phyloP scores from a whole-genome alignment of 1,284 basidiomycete genomes.

The Sporisorium scitamineum region DNA sequence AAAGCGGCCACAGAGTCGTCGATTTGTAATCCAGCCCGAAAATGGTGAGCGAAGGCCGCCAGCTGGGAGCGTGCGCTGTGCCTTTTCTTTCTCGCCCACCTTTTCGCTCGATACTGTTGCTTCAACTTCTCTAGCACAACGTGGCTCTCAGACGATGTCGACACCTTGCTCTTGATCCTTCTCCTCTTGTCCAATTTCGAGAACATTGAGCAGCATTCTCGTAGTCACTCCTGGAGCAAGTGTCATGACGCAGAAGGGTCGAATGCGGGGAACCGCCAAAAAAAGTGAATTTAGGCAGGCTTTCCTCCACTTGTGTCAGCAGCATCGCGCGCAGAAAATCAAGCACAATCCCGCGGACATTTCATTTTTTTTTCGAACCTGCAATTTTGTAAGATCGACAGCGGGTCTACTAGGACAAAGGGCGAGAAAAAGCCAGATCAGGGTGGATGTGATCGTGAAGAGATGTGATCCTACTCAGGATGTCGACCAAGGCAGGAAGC shows the following conservation, averaged over 20 bases:
- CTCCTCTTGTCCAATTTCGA: no score
- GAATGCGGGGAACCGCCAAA: conserved; percentile 7
- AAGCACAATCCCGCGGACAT: conserved; percentile 10
- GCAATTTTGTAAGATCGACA: conserved; percentile 5
- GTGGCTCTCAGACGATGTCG: no score
- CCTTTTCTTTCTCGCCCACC: neutral
- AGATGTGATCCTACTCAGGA: neutral
- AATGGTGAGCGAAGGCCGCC: conserved; percentile 10
- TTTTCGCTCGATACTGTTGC: neutral
- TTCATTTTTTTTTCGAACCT: no score
- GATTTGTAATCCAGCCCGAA: conserved; percentile 37
- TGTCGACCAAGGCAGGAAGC: conserved; percentile 30
- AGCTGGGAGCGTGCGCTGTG: neutral
- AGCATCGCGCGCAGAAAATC: conserved; percentile 32
- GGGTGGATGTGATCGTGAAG: neutral
- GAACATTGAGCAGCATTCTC: neutral
- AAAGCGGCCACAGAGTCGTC: conserved; percentile 1
- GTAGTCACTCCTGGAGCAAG: neutral
- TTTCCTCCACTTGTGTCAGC: conserved; percentile 25
- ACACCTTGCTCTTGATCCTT: no score
- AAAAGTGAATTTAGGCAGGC: neutral
- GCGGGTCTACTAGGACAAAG: neutral
- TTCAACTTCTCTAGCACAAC: neutral
- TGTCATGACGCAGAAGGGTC: conserved; percentile 3
- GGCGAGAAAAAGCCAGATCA: neutral